Conservation (phyloP, 140 eudicot genomes). For the Flaveria floridana region DNA sequence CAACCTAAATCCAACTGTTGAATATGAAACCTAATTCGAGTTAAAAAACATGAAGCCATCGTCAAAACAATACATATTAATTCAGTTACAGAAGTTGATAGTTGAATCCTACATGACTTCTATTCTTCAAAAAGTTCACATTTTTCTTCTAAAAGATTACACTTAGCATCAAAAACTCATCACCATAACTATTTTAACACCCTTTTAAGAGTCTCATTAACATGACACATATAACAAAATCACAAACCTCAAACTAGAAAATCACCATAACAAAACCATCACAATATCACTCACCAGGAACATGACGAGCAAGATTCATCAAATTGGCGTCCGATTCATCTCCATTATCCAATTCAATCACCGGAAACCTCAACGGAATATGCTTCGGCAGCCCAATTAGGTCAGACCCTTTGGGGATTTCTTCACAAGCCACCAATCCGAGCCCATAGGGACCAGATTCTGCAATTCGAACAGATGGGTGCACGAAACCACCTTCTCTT, state of each 20-base stretch:
- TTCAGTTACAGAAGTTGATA: neutral
- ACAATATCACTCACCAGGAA: constrained; percentile 60
- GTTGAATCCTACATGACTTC: neutral
- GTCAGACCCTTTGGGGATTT: constrained; percentile 73
- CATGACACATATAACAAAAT: no score
- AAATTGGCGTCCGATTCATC: constrained; percentile 40
- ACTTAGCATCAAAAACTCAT: neutral
- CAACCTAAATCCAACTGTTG: neutral
- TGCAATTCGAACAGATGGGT: constrained; percentile 57
- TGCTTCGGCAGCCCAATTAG: constrained; percentile 70
- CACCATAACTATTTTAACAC: neutral
- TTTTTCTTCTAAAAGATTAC: neutral
- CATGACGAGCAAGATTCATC: constrained; percentile 49
- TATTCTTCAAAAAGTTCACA: neutral
- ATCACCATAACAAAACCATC: neutral
- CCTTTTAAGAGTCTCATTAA: no score
- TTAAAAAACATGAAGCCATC: neutral
- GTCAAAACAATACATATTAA: neutral
- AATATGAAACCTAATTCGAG: neutral
- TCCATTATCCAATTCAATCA: constrained; percentile 29
- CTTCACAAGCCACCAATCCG: constrained; percentile 71
- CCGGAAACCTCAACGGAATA: constrained; percentile 59
- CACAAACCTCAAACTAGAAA: no score
- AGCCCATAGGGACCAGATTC: constrained; percentile 48
- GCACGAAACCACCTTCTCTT: constrained; percentile 88